phyloP scores from a whole-genome alignment of 345 rosid genomes.

The Eutrema yunnanense region DNA sequence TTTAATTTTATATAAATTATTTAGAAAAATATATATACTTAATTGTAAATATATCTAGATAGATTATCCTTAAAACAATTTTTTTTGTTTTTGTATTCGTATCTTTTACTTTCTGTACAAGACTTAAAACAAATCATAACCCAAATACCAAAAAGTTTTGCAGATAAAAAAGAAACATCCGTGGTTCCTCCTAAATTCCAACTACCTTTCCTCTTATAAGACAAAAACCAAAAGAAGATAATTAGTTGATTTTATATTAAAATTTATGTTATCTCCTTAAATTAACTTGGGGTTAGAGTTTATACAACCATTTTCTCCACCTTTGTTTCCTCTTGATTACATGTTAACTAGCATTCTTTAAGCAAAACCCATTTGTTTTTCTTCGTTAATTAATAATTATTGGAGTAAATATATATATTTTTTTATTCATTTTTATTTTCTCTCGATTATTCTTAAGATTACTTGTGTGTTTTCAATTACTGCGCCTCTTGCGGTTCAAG shows the following conservation, averaged over 20 bases:
- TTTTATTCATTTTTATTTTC: not conserved
- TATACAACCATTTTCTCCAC: not conserved
- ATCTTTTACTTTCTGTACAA: not conserved
- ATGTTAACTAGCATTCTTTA: not conserved
- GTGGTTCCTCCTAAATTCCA: constrained; percentile 12
- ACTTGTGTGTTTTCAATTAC: not conserved
- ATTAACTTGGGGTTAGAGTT: not conserved
- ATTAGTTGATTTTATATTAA: not conserved
- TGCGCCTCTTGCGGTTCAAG: constrained; percentile 10
- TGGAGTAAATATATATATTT: not conserved
- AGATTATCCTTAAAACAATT: not conserved
- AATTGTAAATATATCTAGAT: not conserved
- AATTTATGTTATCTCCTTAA: not conserved
- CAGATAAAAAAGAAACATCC: not conserved
- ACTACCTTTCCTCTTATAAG: constrained; percentile 8
- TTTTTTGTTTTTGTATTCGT: not conserved
- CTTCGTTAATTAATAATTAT: not conserved
- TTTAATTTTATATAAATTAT: not conserved
- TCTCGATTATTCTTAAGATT: constrained; percentile 5
- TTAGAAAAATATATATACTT: not conserved
- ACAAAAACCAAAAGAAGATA: constrained; percentile 1
- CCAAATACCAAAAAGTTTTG: not conserved
- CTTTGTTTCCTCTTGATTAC: not conserved
- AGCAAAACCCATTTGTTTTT: not conserved
- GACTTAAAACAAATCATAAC: not conserved